Evolutionary conservation across 345 rosid genomes (phyloP).

Genomic region (Schrenkiella parvula): DNA sequence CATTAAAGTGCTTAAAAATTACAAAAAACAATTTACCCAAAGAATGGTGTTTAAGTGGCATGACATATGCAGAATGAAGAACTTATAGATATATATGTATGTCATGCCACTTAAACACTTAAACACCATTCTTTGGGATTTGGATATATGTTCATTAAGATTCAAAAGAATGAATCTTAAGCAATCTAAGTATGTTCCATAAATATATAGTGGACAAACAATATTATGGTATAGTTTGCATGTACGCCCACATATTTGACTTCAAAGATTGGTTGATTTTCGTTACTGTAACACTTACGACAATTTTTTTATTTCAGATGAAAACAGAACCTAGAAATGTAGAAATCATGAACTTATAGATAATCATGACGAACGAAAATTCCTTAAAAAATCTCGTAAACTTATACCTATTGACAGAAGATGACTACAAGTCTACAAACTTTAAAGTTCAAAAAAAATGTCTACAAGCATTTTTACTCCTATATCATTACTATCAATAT

Average conservation of each 20-base stretch:
- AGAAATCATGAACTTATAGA: background rate
- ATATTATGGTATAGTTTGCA: background rate
- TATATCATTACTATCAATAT: background rate
- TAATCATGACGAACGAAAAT: background rate
- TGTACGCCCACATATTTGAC: too few species aligned
- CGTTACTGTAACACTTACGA: background rate
- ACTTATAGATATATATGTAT: too few species aligned
- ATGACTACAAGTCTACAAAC: background rate
- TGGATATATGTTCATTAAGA: too few species aligned
- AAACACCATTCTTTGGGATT: too few species aligned
- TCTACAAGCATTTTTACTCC: background rate
- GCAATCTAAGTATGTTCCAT: background rate
- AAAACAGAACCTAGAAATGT: background rate
- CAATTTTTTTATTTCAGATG: background rate
- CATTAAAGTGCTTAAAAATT: background rate
- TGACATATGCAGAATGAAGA: background rate
- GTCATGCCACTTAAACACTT: too few species aligned
- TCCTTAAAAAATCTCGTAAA: background rate
- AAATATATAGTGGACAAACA: too few species aligned
- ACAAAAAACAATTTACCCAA: background rate
- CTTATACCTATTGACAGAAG: background rate
- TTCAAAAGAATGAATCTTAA: too few species aligned
- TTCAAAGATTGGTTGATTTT: too few species aligned
- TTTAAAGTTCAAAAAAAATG: too few species aligned
- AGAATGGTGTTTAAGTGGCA: background rate